These are phyloP conservation scores for Backusella liffmaniae DNA, from an alignment of 192 early-diverging fungal genomes.

Conservation along the genomic window DNA sequence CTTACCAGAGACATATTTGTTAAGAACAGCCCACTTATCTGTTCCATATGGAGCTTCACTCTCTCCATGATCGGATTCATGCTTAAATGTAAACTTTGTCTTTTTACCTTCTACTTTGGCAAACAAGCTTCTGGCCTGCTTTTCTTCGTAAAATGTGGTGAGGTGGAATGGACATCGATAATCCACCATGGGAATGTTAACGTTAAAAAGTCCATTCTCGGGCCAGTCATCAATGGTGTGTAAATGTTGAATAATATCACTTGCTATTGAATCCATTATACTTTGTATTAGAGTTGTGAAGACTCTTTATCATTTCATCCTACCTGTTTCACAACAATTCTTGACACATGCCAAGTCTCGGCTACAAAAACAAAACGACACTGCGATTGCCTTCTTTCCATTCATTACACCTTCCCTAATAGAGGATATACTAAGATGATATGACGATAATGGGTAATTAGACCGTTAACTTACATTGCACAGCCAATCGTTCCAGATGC, in stretches of 20 bases:
- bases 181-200: slow-evolving; percentile 44
- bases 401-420: slow-evolving; percentile 38
- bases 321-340: slow-evolving; percentile 33
- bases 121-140: not conserved
- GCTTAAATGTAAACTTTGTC: not conserved
- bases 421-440: not conserved
- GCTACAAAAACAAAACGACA: slow-evolving; percentile 40
- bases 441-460: not conserved
- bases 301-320: not conserved
- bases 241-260: slow-evolving; percentile 28
- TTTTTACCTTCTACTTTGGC: not conserved
- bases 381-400: slow-evolving; percentile 37
- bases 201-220: slow-evolving; percentile 35
- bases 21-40: slow-evolving; percentile 28
- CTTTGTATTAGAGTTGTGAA: not conserved
- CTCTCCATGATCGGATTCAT: not conserved
- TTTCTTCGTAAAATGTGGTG: slow-evolving; percentile 18
- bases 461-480: slow-evolving; percentile 24
- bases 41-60: slow-evolving; percentile 4
- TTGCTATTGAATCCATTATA: slow-evolving; percentile 7
- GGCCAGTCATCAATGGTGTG: slow-evolving; percentile 26
- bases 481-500: slow-evolving; percentile 47
- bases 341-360: not conserved
- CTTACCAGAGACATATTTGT: slow-evolving; percentile 28
- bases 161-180: slow-evolving; percentile 24